Conservation (phyloP, 2,329 filamentous ascomycete genomes). For the Fusarium udum region DNA sequence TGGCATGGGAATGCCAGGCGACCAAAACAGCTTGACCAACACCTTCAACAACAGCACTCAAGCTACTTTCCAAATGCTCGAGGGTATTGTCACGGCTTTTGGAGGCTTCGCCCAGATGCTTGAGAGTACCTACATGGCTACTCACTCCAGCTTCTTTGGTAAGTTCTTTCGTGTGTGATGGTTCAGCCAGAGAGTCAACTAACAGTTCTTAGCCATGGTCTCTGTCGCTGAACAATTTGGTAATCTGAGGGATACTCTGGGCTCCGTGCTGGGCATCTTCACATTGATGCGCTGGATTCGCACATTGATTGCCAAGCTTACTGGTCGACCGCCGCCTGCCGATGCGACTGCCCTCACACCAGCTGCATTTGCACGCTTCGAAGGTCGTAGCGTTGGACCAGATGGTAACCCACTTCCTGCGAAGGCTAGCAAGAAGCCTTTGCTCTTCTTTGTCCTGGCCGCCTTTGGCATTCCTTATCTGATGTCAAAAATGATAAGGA, state of each 20-base stretch:
- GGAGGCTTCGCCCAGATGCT: constrained; percentile 99
- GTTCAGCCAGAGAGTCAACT: neutral
- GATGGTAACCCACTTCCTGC: constrained; percentile 72
- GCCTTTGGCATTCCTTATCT: constrained; percentile 96
- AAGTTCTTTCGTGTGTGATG: constrained; percentile 47
- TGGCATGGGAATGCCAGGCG: constrained; percentile 71
- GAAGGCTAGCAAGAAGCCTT: constrained; percentile 90
- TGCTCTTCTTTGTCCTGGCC: constrained; percentile 93
- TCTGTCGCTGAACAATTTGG: constrained; percentile 97
- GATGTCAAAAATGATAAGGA: constrained; percentile 94
- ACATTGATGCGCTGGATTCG: constrained; percentile 95
- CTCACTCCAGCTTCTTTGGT: constrained; percentile 98
- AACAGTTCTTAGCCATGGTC: constrained; percentile 78
- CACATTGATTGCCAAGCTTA: constrained; percentile 89
- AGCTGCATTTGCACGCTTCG: constrained; percentile 88
- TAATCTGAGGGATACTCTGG: constrained; percentile 90
- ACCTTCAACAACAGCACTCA: constrained; percentile 95
- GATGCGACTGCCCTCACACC: constrained; percentile 89
- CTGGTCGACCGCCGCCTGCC: constrained; percentile 87
- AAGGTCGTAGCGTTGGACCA: constrained; percentile 69
- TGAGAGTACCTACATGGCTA: constrained; percentile 99
- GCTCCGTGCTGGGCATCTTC: constrained; percentile 94
- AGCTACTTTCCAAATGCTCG: constrained; percentile 97
- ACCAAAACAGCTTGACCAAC: constrained; percentile 93
- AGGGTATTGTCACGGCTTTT: constrained; percentile 95